phyloP scores from a whole-genome alignment of 257 asterid genomes.

The Penstemon barbatus region DNA sequence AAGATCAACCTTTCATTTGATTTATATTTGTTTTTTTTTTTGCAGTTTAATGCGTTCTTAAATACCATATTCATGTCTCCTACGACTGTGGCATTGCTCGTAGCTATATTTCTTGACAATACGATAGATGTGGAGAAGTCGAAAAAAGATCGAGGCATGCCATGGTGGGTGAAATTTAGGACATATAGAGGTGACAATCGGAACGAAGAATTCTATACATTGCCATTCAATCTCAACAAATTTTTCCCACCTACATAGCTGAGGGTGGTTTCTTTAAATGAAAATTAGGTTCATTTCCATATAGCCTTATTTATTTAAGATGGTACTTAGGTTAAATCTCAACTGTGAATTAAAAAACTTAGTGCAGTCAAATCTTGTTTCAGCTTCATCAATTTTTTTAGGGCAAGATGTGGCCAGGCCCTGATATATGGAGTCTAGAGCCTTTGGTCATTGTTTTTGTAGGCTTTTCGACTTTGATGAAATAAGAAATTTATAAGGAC shows the following conservation, averaged over 20 bases:
- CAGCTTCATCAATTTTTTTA: conserved; percentile 32
- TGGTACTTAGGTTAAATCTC: conserved; percentile 25
- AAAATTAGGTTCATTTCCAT: conserved; percentile 18
- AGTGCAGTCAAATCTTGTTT: conserved; percentile 36
- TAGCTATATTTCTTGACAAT: conserved; percentile 91
- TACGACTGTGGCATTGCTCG: conserved; percentile 74
- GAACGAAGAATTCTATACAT: conserved; percentile 89
- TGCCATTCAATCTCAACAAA: conserved; percentile 93
- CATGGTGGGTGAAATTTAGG: conserved; percentile 97
- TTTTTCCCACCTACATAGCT: conserved; percentile 92
- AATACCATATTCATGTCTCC: conserved; percentile 90
- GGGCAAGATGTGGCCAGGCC: conserved; percentile 32
- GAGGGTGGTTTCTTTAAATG: conserved; percentile 9
- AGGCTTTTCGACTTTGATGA: conserved; percentile 20
- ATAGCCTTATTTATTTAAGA: conserved; percentile 26
- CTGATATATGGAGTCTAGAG: conserved; percentile 14
- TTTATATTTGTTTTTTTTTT: neutral
- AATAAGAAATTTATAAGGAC: conserved; percentile 8
- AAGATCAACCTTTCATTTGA: neutral
- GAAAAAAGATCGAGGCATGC: conserved; percentile 96
- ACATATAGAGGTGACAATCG: conserved; percentile 92
- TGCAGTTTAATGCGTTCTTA: conserved; percentile 89
- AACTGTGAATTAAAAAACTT: conserved; percentile 26
- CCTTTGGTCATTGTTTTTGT: conserved; percentile 11
- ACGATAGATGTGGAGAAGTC: conserved; percentile 91